Evolutionary conservation across 1,284 basidiomycete species (phyloP), one percentile per base, ranked within the genome.

Genomic region (Naganishia albida): DNA sequence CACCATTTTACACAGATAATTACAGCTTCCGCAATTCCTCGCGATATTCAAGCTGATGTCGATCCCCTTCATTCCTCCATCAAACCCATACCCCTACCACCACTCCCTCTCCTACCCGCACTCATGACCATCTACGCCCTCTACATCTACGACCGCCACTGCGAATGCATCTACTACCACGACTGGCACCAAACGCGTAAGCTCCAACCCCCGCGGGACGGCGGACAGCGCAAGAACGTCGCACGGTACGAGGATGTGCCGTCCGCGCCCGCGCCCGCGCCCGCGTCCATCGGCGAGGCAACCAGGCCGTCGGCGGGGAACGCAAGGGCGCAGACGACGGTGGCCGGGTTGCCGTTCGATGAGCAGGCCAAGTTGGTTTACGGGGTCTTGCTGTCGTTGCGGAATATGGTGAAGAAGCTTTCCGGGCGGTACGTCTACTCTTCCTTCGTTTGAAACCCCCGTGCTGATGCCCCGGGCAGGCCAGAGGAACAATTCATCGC

Each of bases 341-440:
- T 44, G 46, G 59, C 23, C n/a, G 83, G 84, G 13, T 81, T 97
- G 26, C 84, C 94, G 4, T 97, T 99, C 70, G 94, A 99, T 74
- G 95, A 99, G 79, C 94, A 99, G 78, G 88, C 90, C 1, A 99
- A 99, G 78, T 85, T 99, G 62, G 93, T 99, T 0, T 99, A 98
- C 75, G 96, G 96, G 67, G 90, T 99, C 50, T 85, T 99, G 20
- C 83, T 97, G 62, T 95, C 92, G 7, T 77, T 99, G 70, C 82
- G 93, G 63, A 95, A 93, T 77, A 94, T 99, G 91, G 84, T 94
- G 74, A 94, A 89, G 81, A 98, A 96, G 80, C 78, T 99, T 15
- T 90, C 91, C 20, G 88, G 88, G 72, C 85, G 86, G 91, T 91
- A 73, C 73, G 81, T 79, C 13, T 3, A n/a, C 13, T 40, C 40